Evolutionary conservation across 352 stramenopile species (phyloP).

Genomic region (Globisporangium rhizosaccharum): DNA sequence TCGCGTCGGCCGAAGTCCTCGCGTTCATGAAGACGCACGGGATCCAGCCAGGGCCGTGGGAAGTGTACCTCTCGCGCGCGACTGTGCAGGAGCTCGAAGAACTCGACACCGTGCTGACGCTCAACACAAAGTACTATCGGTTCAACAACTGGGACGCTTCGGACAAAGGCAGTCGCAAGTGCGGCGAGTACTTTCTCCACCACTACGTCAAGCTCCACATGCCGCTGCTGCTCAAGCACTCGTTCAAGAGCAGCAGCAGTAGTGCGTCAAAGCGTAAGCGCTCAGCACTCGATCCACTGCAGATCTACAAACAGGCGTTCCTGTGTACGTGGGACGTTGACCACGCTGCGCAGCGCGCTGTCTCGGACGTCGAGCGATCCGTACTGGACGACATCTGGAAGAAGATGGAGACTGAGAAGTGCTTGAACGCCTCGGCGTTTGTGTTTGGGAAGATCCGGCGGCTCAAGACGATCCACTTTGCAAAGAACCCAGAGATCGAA

Average conservation of each 20-base stretch:
- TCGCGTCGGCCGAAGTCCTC: conserved; percentile 54
- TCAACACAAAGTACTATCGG: conserved; percentile 74
- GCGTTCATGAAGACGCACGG: conserved; percentile 75
- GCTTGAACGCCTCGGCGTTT: conserved; percentile 58
- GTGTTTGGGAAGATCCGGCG: conserved; percentile 67
- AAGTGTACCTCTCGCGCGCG: conserved; percentile 70
- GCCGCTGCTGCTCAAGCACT: conserved; percentile 59
- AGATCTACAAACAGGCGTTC: conserved; percentile 72
- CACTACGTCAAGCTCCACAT: conserved; percentile 82
- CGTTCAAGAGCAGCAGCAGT: conserved; percentile 28
- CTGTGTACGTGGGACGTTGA: conserved; percentile 83
- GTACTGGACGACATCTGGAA: conserved; percentile 84
- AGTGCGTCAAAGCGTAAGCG: conserved; percentile 41
- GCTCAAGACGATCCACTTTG: conserved; percentile 64
- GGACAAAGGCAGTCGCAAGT: conserved; percentile 60
- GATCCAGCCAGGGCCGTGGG: conserved; percentile 74
- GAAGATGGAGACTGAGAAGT: conserved; percentile 73
- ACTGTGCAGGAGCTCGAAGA: conserved; percentile 66
- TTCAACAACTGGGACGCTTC: conserved; percentile 73
- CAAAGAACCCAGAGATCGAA: conserved; percentile 52
- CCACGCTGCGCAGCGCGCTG: conserved; percentile 47
- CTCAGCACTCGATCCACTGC: conserved; percentile 38
- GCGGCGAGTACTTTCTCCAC: conserved; percentile 77
- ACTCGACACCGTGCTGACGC: conserved; percentile 49
- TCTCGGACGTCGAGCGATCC: conserved; percentile 65